Evolutionary conservation across 352 stramenopile genomes (phyloP), one percentile per base, ranked within the genome.

Genomic region (Peronospora destructor): DNA sequence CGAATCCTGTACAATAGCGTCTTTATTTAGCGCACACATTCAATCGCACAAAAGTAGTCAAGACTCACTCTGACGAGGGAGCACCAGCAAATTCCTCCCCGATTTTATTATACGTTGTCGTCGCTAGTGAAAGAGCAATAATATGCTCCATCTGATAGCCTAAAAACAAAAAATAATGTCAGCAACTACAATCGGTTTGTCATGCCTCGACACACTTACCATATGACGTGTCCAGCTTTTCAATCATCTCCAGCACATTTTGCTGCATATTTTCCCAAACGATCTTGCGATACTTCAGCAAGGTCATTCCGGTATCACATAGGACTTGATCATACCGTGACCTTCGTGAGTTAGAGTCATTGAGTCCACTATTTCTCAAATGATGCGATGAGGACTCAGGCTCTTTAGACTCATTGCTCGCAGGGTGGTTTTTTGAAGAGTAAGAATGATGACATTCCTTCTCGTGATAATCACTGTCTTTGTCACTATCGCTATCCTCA

Each of bases 71-170:
- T 41, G 68, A 79, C 6, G 72, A 85, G 32, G 76, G 54, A 23
- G 63, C 71, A 11, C 77, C 79, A 4, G 73, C 85, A 46, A 95
- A 96, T 36, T 95, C 84, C 42, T 94, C 77, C 1, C 85, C 87
- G 16, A 95, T 74, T 41, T 88, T 72, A 30, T 86, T 76, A 45
- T 95, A 85, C 25, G 66, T 73, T 26, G 70, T 73, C 4, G 85
- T 91, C 3, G 74, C 69, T 39, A 87, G 73, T 32, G 85, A 81
- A 35, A 96, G 62, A 6, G 65, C 70, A 37, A 94, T 87, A 13
- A 96, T 77, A 34, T 95, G 84, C 49, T 95, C 85, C 53, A 94
- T 75, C 47, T 95, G 91, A 59, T 91, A 82, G 5, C 74, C 77
- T 92, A 51, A 14, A 2, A 51, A n/a, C n/a, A n/a, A 43, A 37